Base-by-base conservation (phyloP, 352 stramenopile genomes). In the Peronospora farinosa region DNA sequence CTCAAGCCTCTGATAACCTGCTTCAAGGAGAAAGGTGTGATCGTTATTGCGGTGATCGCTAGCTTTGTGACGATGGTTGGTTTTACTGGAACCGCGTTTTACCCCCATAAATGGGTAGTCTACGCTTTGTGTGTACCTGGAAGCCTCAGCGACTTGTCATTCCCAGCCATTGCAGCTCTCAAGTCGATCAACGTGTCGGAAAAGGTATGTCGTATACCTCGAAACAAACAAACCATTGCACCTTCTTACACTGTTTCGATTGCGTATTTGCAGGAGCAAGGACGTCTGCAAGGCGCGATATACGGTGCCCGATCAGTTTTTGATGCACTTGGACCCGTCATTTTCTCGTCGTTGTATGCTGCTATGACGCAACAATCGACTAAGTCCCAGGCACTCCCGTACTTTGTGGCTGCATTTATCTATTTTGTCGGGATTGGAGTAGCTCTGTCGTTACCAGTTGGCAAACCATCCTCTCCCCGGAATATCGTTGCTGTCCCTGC, bases 251-350 rank as follows among this genome's bases (percentile, higher is more conserved):
- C 1, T 17, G 41, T 5, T 15, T 37, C 3, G 25, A 40, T 23
- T 47, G 11, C 27, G 30, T 21, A 35, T 12, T n/a, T 40, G 21
- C 35, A 84, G 61, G 81, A 92, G 35, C 81, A 89, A 79, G 76
- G 81, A 23, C 76, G 70, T 13, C 51, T 92, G 0, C 78, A 92
- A 68, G 81, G 81, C 2, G 78, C 78, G 13, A 81, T 92, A 16
- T 89, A 89, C 53, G 75, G 71, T 5, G 76, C 65, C 11, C 72
- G 78, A 6, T 77, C 74, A 5, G 64, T 92, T 28, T 82, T 87
- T 36, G 71, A 84, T 47, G 80, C 78, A 0, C 54, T 62, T 2
- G 80, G 80, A 3, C 74, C 80, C 0, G 55, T 92, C 16, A 57
- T 74, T 7, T 92, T 82, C 50, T 73, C 80, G 8, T 65, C 52